phyloP scores from a whole-genome alignment of 2,329 filamentous ascomycete genomes.

The Botrytis fabae region DNA sequence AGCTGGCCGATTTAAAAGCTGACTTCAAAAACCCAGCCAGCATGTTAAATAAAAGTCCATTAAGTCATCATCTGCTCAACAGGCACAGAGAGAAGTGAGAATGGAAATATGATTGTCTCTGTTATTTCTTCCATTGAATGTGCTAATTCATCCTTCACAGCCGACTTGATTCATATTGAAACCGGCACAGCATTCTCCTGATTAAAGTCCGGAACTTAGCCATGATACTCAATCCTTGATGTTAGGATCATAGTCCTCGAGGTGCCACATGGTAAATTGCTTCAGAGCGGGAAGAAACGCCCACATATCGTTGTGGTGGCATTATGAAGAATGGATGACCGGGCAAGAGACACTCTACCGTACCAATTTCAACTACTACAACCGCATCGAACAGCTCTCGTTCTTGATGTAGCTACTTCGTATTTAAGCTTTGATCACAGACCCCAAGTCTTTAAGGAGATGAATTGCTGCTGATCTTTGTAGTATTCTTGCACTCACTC shows the following conservation, averaged over 20 bases:
- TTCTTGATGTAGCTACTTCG: not conserved
- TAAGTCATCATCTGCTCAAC: not conserved
- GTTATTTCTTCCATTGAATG: not conserved
- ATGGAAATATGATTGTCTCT: no score
- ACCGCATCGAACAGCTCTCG: slow-evolving; percentile 11
- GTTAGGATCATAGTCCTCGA: not conserved
- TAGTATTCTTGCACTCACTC: not conserved
- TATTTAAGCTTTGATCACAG: not conserved
- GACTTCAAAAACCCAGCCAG: not conserved
- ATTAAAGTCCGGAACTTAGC: not conserved
- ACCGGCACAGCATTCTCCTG: not conserved
- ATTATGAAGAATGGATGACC: not conserved
- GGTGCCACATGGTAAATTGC: not conserved
- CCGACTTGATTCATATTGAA: not conserved
- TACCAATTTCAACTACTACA: not conserved
- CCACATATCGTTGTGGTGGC: not conserved
- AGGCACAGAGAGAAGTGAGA: not conserved
- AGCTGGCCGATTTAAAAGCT: not conserved
- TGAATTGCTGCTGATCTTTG: not conserved
- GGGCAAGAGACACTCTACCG: not conserved
- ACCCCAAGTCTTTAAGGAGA: not conserved
- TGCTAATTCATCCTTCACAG: no score
- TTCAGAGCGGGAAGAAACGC: not conserved
- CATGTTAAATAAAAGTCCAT: not conserved
- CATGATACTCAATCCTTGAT: not conserved